phyloP scores from a whole-genome alignment of 1,139 yeast species.

The Yamadazyma triangularis region DNA sequence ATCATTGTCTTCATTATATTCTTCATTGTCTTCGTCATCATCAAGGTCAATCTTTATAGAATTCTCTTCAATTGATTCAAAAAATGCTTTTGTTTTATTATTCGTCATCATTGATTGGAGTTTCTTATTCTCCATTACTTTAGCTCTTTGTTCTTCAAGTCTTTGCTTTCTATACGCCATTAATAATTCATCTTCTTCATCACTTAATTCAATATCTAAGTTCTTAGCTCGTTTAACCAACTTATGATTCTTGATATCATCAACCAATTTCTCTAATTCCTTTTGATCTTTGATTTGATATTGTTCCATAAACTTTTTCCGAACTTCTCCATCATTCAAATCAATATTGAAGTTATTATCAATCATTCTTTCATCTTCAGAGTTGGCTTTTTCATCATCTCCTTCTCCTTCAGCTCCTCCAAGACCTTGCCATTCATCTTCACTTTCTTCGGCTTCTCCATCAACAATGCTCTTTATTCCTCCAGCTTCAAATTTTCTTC shows the following conservation, averaged over 20 bases:
- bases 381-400: conserved; percentile 55
- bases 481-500: conserved; percentile 47
- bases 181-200: conserved; percentile 59
- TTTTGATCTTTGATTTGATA: conserved; percentile 66
- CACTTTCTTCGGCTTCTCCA: conserved; percentile 93
- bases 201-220: conserved; percentile 62
- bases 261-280: conserved; percentile 68
- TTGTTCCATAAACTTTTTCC: conserved; percentile 60
- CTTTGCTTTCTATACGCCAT: conserved; percentile 50
- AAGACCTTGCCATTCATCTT: conserved; percentile 91
- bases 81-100: conserved; percentile 69
- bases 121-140: conserved; percentile 51
- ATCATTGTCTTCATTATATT: conserved; percentile 13
- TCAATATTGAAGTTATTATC: conserved; percentile 66
- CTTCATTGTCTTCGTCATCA: conserved; percentile 16
- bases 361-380: conserved; percentile 78
- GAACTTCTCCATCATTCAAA: conserved; percentile 56
- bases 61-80: conserved; percentile 60
- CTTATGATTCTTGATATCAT: conserved; percentile 80
- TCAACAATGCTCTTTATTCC: conserved; percentile 58
- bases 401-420: conserved; percentile 80
- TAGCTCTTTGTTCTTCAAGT: conserved; percentile 51
- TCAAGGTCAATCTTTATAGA: conserved; percentile 21
- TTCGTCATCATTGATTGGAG: conserved; percentile 41
- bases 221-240: conserved; percentile 59